A percentile compares a stretch with the other conserved stretches of the same genome.
These are phyloP conservation scores for Barnettozyma botsteinii DNA, from an alignment of 805 yeast genomes.

Conservation along the genomic window DNA sequence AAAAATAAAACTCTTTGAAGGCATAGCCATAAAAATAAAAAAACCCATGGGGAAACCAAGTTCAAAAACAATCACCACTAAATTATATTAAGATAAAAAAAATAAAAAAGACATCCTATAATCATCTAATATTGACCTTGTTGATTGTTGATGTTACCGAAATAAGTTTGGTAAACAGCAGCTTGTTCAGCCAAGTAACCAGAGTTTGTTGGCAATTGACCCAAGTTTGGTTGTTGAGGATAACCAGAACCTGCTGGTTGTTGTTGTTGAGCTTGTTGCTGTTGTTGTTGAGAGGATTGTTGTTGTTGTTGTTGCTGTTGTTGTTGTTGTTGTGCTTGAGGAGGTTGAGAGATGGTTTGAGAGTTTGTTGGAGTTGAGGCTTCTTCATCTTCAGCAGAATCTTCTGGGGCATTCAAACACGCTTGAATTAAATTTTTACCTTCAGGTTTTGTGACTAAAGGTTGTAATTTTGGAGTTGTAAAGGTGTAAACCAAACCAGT, in stretches of 20 bases:
- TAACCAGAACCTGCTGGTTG: conserved; percentile 29
- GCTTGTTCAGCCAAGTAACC: conserved; percentile 47
- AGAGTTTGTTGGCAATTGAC: conserved; percentile 38
- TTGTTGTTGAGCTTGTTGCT: conserved; percentile 16
- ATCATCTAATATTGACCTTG: conserved; percentile 43
- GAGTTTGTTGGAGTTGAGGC: conserved; percentile 32
- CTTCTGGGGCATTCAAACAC: conserved; percentile 93
- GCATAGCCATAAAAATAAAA: too few species aligned
- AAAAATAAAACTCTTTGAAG: too few species aligned
- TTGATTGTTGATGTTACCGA: conserved; percentile 51
- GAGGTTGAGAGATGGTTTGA: conserved; percentile 25
- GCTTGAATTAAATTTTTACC: conserved; percentile 97
- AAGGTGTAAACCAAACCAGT: conserved; percentile 98
- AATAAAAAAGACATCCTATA: neutral
- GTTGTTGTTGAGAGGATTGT: conserved; percentile 13
- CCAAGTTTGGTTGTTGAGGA: conserved; percentile 36
- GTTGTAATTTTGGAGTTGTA: conserved; percentile 98
- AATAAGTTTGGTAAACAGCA: conserved; percentile 59
- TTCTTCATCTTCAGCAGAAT: conserved; percentile 44
- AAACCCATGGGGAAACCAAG: too few species aligned
- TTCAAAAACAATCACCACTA: neutral
- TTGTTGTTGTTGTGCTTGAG: conserved; percentile 11
- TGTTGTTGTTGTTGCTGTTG: conserved; percentile 23
- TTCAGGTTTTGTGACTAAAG: conserved; percentile 93
- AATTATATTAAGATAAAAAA: neutral